Conservation (phyloP, 305 asterid species). For the Solanum hybrid region DNA sequence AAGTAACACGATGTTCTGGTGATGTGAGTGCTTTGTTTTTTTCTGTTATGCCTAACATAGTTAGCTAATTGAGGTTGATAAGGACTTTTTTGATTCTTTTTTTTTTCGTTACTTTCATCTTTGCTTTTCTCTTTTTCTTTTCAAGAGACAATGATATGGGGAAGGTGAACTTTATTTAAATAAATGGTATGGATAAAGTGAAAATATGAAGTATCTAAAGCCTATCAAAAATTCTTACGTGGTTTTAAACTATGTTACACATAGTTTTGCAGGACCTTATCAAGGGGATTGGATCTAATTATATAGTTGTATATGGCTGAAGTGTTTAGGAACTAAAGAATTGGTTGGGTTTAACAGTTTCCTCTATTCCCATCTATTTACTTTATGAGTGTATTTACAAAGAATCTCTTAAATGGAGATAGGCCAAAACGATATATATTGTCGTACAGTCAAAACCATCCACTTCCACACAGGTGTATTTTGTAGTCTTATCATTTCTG, state of each 20-base stretch:
- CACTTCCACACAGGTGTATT: neutral
- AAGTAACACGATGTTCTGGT: slow-evolving; percentile 79
- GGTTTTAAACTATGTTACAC: neutral
- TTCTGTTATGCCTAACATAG: neutral
- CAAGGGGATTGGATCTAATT: neutral
- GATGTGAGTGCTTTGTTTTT: slow-evolving; percentile 53
- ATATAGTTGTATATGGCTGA: neutral
- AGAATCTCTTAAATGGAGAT: neutral
- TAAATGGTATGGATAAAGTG: neutral
- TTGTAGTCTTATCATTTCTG: neutral
- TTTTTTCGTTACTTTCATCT: neutral
- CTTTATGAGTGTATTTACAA: neutral
- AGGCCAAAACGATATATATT: neutral
- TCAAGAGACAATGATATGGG: neutral
- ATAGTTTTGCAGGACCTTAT: neutral
- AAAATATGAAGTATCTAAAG: neutral
- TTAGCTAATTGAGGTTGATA: neutral
- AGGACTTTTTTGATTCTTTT: neutral
- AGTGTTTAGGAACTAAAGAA: neutral
- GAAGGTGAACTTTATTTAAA: neutral
- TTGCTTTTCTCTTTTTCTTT: neutral
- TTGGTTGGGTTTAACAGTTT: neutral
- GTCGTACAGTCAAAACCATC: neutral
- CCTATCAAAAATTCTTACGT: neutral
- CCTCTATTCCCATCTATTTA: neutral